A percentile compares a stretch with the other conserved stretches of the same genome.
These are phyloP conservation scores for Aspergillus sclerotialis DNA, from an alignment of 2,329 filamentous ascomycete genomes.

Conservation along the genomic window DNA sequence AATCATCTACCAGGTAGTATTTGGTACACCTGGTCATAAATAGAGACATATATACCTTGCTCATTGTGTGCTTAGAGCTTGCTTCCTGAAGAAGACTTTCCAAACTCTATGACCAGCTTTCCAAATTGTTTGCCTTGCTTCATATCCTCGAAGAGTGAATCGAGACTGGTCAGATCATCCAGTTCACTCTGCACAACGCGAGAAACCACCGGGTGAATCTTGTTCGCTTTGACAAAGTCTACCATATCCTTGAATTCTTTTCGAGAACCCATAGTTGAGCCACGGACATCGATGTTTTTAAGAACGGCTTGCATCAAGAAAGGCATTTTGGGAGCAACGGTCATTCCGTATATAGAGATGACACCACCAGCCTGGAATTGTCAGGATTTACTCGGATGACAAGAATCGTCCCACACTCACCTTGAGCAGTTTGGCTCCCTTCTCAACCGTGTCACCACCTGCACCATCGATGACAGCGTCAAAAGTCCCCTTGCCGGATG, in stretches of 20 bases:
- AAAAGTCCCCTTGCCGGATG: conserved; percentile 60
- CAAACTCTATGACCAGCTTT: conserved; percentile 76
- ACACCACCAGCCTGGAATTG: conserved; percentile 60
- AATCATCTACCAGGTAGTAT: too few species aligned
- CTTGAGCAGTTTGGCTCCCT: conserved; percentile 63
- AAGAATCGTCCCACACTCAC: conserved; percentile 30
- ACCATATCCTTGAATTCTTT: conserved; percentile 91
- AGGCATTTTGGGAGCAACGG: conserved; percentile 72
- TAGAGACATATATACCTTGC: neutral
- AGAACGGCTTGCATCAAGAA: conserved; percentile 79
- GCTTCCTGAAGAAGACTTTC: conserved; percentile 26
- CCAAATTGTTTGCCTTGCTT: conserved; percentile 81
- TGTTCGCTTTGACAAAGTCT: conserved; percentile 65
- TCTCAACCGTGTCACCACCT: conserved; percentile 73
- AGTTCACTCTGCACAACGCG: conserved; percentile 61
- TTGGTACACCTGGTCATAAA: too few species aligned
- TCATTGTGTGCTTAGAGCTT: conserved; percentile 28
- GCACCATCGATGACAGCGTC: conserved; percentile 89
- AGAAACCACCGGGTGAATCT: conserved; percentile 71
- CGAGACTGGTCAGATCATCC: conserved; percentile 69
- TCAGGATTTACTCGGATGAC: conserved; percentile 8
- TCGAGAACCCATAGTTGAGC: conserved; percentile 84
- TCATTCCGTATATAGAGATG: conserved; percentile 91
- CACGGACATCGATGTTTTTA: conserved; percentile 79
- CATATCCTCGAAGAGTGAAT: conserved; percentile 81